phyloP scores from a whole-genome alignment of 164 flowering plant genomes.

The Liquidambar formosana region DNA sequence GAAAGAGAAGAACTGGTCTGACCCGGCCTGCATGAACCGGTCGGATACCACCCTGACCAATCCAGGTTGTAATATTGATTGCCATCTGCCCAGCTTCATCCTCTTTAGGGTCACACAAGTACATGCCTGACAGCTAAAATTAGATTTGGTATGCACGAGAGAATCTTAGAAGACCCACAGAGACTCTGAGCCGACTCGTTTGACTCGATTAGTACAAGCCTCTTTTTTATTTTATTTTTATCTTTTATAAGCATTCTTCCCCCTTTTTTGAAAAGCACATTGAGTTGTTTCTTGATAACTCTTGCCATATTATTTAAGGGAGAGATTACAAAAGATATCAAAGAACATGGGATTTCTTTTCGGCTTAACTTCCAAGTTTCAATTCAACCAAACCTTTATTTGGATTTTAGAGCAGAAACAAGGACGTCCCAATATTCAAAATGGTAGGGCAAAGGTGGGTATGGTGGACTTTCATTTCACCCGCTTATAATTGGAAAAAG shows the following conservation, averaged over 20 bases:
- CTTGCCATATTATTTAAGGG: too few species aligned
- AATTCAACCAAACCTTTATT: too few species aligned
- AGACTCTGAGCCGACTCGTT: slow-evolving; percentile 5
- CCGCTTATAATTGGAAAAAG: not conserved
- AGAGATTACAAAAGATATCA: too few species aligned
- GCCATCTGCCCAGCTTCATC: slow-evolving; percentile 19
- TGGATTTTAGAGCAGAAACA: slow-evolving; percentile 5
- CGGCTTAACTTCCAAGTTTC: not conserved
- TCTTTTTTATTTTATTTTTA: not conserved
- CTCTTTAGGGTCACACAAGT: slow-evolving; percentile 27
- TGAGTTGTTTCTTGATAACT: too few species aligned
- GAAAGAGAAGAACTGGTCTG: slow-evolving; percentile 14
- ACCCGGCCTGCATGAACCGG: slow-evolving; percentile 49
- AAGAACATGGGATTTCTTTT: not conserved
- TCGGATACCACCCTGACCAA: slow-evolving; percentile 40
- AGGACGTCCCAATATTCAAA: not conserved
- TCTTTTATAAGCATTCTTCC: not conserved
- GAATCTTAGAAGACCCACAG: slow-evolving; percentile 32
- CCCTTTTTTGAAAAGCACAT: not conserved
- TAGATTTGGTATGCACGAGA: slow-evolving; percentile 37
- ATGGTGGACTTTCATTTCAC: not conserved
- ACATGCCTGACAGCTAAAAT: slow-evolving; percentile 44
- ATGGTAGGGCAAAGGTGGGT: not conserved
- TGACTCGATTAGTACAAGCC: too few species aligned
- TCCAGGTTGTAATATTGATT: slow-evolving; percentile 44